Percentiles rank a stretch among this genome's conserved stretches.
Conservation (phyloP, 2,329 filamentous ascomycete species). For the Trichoderma asperellum region DNA sequence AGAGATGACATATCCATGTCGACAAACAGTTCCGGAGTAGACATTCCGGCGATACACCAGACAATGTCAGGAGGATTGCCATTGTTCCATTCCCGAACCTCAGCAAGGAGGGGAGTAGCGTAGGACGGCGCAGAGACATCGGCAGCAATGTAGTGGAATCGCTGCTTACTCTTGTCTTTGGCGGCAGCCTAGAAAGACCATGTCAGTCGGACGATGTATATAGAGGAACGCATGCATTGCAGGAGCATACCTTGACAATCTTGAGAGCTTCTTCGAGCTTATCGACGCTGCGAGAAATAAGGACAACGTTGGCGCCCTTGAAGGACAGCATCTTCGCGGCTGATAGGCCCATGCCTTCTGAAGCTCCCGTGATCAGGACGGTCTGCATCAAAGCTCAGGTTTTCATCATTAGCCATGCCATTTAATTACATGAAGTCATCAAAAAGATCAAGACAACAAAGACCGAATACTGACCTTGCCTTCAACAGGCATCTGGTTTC, state of each 20-base stretch:
- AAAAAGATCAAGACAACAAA: background rate
- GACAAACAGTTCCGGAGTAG: constrained; percentile 75
- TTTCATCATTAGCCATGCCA: background rate
- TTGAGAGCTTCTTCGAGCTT: constrained; percentile 75
- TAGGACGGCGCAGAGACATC: constrained; percentile 76
- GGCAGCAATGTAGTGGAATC: constrained; percentile 81
- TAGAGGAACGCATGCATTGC: background rate
- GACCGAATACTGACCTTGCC: constrained; percentile 65
- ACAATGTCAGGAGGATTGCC: constrained; percentile 77
- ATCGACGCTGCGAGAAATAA: constrained; percentile 75
- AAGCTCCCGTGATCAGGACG: constrained; percentile 85
- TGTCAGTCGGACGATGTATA: background rate
- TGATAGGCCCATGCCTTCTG: constrained; percentile 86
- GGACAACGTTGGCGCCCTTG: constrained; percentile 84
- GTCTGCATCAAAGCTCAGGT: constrained; percentile 59
- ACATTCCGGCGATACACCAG: constrained; percentile 84
- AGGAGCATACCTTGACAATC: constrained; percentile 60
- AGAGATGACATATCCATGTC: constrained; percentile 70
- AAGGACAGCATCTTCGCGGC: constrained; percentile 73
- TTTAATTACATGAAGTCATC: background rate
- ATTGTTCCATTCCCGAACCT: constrained; percentile 79
- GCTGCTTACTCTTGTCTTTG: constrained; percentile 66
- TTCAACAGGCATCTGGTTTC: constrained; percentile 82
- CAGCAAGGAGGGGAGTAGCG: constrained; percentile 68
- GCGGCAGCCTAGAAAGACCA: constrained; percentile 60